Conservation (phyloP, 306 rosid genomes). For the Dryas octopetala region DNA sequence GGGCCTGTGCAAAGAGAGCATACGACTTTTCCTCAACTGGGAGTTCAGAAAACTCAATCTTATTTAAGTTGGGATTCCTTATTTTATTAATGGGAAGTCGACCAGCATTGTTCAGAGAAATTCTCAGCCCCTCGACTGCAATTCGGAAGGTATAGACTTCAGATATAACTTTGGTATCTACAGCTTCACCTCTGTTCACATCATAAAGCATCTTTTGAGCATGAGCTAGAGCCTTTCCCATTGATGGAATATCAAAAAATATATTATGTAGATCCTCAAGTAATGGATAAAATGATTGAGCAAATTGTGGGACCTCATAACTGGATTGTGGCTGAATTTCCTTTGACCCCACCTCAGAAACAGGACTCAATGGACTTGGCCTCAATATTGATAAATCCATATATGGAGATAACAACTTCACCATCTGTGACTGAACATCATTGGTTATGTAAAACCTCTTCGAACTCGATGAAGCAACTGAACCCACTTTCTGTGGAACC, state of each 20-base stretch:
- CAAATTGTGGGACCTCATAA: conserved; percentile 65
- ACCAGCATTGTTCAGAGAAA: conserved; percentile 62
- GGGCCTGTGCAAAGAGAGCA: conserved; percentile 58
- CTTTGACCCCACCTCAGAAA: conserved; percentile 22
- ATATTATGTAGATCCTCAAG: conserved; percentile 64
- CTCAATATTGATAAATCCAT: conserved; percentile 30
- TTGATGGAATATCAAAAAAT: conserved; percentile 56
- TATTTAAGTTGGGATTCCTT: conserved; percentile 16
- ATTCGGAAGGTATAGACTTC: conserved; percentile 62
- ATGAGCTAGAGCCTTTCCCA: conserved; percentile 62
- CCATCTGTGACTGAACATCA: conserved; percentile 41
- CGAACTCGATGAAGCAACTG: conserved; percentile 27
- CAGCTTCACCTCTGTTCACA: conserved; percentile 66
- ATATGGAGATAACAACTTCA: conserved; percentile 40
- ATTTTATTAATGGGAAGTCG: conserved; percentile 34
- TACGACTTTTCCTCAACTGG: conserved; percentile 62
- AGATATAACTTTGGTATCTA: conserved; percentile 45
- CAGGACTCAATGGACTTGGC: conserved; percentile 25
- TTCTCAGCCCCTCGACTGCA: conserved; percentile 78
- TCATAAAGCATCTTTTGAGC: conserved; percentile 63
- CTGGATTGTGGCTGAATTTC: conserved; percentile 36
- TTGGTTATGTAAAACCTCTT: conserved; percentile 41
- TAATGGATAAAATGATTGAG: conserved; percentile 62
- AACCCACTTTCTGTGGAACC: conserved; percentile 48
- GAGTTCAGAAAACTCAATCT: conserved; percentile 55